Evolutionary conservation across 176 grass and related monocot species (phyloP).

Genomic region (Avena sativa): DNA sequence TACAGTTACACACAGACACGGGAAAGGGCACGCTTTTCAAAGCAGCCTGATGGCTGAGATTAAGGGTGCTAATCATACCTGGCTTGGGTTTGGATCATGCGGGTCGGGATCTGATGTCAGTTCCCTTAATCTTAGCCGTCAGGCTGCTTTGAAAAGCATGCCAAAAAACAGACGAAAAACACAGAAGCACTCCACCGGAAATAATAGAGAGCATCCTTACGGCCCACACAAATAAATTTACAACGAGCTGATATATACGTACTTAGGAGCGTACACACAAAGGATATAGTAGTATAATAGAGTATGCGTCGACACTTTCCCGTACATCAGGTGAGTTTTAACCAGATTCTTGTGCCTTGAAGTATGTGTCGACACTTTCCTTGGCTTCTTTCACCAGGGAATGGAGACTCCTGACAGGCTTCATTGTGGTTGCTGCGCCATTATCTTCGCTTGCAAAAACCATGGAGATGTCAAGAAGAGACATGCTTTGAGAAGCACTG

Average conservation of each 20-base stretch:
- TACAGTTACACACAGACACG: background rate
- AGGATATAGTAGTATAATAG: background rate
- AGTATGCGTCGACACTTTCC: background rate
- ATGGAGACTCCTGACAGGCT: background rate
- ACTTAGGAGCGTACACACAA: background rate
- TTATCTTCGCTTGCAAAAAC: background rate
- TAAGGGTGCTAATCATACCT: too few relatives aligned
- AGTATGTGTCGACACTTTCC: background rate
- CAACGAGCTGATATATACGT: background rate
- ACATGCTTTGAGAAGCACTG: background rate
- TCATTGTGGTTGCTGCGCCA: background rate
- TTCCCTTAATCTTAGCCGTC: too few relatives aligned
- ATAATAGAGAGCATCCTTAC: background rate
- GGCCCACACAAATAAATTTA: background rate
- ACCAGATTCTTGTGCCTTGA: background rate
- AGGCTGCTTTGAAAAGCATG: too few relatives aligned
- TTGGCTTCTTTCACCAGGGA: constrained; percentile 3
- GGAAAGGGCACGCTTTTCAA: too few relatives aligned
- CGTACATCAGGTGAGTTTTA: too few relatives aligned
- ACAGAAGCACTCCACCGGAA: too few relatives aligned
- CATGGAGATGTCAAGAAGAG: background rate
- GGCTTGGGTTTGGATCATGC: too few relatives aligned
- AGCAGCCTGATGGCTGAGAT: too few relatives aligned
- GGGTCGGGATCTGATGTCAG: too few relatives aligned
- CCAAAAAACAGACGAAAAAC: too few relatives aligned